phyloP scores from a whole-genome alignment of 306 rosid species.

The Prinsepia uniflora region DNA sequence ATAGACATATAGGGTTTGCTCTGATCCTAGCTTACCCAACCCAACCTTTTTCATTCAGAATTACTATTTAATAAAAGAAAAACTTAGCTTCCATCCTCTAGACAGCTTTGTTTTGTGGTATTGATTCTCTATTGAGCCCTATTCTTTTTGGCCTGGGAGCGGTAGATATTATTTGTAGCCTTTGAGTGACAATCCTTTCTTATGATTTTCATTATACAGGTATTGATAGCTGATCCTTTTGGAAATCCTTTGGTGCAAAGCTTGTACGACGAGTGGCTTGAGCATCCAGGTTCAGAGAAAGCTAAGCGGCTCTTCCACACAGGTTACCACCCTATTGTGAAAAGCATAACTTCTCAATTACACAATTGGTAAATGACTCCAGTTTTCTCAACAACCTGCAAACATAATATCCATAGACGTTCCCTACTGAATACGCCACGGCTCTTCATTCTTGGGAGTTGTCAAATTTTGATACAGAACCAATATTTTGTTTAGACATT shows the following conservation, averaged over 20 bases:
- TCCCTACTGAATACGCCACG: background rate
- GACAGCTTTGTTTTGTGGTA: background rate
- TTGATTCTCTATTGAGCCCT: background rate
- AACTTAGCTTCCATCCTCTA: no score
- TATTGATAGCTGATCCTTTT: constrained; percentile 58
- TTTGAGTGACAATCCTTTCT: background rate
- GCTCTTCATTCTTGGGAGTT: constrained; percentile 1
- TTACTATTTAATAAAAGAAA: no score
- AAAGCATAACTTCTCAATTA: constrained; percentile 88
- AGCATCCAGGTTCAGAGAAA: constrained; percentile 82
- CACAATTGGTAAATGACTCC: constrained; percentile 60
- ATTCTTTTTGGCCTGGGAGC: background rate
- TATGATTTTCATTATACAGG: constrained; percentile 32
- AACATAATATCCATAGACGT: background rate
- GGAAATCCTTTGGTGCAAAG: constrained; percentile 54
- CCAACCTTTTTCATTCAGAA: no score
- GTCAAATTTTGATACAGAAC: constrained; percentile 9
- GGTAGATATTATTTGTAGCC: constrained; percentile 10
- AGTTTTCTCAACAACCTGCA: constrained; percentile 1
- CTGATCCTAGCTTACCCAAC: no score
- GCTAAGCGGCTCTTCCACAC: constrained; percentile 75
- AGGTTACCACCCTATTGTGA: constrained; percentile 71
- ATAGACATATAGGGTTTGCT: background rate
- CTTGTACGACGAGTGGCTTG: constrained; percentile 78
- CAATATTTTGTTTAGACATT: background rate